Percentiles rank a stretch among this genome's conserved stretches.
These are phyloP conservation scores for Dryas octopetala DNA, from an alignment of 306 rosid genomes.

Conservation along the genomic window DNA sequence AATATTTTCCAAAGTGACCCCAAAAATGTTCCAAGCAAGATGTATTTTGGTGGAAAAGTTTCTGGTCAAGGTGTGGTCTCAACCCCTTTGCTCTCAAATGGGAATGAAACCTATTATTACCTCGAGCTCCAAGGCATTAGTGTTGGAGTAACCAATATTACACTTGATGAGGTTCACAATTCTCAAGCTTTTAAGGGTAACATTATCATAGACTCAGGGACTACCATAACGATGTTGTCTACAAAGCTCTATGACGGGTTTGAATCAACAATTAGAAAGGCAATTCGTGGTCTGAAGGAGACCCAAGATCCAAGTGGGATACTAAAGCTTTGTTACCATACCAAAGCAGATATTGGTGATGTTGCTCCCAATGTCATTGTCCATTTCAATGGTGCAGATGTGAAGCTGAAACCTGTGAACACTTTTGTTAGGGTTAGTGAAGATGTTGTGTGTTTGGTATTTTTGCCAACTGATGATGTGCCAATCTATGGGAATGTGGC, in stretches of 20 bases:
- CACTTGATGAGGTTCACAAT: background rate
- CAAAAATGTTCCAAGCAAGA: slow-evolving; percentile 9
- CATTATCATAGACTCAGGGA: slow-evolving; percentile 48
- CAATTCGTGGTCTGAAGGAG: background rate
- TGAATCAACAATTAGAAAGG: slow-evolving; percentile 19
- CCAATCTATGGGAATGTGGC: slow-evolving; percentile 51
- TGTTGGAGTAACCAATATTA: background rate
- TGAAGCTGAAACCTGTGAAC: slow-evolving; percentile 27
- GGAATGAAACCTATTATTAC: slow-evolving; percentile 9
- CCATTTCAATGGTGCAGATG: slow-evolving; percentile 44
- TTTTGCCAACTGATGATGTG: background rate
- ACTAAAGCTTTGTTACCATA: slow-evolving; percentile 34
- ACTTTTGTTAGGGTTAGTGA: slow-evolving; percentile 25
- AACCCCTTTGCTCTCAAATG: slow-evolving; percentile 16
- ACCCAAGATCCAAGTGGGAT: background rate
- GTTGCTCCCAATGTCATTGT: slow-evolving; percentile 23
- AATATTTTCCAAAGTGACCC: background rate
- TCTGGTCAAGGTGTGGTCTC: background rate
- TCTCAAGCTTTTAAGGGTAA: slow-evolving; percentile 17
- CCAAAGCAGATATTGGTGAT: background rate
- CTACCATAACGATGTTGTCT: slow-evolving; percentile 32
- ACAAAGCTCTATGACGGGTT: slow-evolving; percentile 9
- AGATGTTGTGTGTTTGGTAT: slow-evolving; percentile 43
- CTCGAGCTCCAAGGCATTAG: slow-evolving; percentile 19
- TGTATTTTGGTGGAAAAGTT: slow-evolving; percentile 8